Conservation (phyloP, 805 yeast genomes). For the Saccharomyces eubayanus region DNA sequence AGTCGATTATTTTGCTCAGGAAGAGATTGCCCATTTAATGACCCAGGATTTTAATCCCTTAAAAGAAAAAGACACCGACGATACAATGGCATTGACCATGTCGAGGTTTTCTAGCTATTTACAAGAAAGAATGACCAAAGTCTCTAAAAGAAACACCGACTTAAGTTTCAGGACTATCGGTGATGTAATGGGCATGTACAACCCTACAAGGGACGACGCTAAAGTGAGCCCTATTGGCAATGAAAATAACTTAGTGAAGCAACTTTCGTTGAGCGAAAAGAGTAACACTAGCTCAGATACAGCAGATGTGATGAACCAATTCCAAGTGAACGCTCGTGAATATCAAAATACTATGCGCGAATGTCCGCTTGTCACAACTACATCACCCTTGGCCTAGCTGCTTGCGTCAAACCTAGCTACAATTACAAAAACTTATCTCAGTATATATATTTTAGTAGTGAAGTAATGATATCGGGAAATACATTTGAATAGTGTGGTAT, state of each 20-base stretch:
- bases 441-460: not conserved
- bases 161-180: slow-evolving; percentile 17
- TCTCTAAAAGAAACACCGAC: slow-evolving; percentile 10
- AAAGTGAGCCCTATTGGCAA: not conserved
- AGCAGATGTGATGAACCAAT: not conserved
- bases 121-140: slow-evolving; percentile 5
- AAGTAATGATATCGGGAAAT: not conserved
- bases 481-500: not conserved
- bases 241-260: not conserved
- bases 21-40: slow-evolving; percentile 9
- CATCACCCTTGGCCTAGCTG: not conserved
- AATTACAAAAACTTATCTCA: not conserved
- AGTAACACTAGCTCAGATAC: not conserved
- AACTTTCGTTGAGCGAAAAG: not conserved
- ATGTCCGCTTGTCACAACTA: not conserved
- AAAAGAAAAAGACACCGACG: slow-evolving; percentile 6
- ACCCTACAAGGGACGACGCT: not conserved
- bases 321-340: not conserved
- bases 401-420: not conserved
- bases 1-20: slow-evolving; percentile 39
- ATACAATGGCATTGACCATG: slow-evolving; percentile 14
- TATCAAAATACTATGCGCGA: not conserved
- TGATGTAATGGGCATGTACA: not conserved
- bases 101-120: slow-evolving; percentile 7
- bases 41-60: not conserved